Evolutionary conservation across 2,329 filamentous ascomycete species (phyloP), one percentile per base, ranked within the genome.

Genomic region (Tolypocladium ophioglossoides): DNA sequence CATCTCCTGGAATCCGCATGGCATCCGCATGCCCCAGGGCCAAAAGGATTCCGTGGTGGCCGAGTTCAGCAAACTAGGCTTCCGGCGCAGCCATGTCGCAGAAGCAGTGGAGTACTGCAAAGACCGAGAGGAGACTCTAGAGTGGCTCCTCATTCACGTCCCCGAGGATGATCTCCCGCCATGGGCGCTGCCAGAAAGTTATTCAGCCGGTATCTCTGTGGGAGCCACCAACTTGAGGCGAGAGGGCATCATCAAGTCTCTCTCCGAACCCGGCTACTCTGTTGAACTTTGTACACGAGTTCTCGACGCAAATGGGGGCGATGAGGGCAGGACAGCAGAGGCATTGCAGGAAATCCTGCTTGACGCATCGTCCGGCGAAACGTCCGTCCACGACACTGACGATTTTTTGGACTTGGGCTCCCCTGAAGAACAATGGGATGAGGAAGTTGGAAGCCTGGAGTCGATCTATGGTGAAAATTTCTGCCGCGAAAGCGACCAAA

Each of bases 61-160:
- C 18, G 89, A 95, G 62, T 78, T 97, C 38, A 78, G 77, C 24
- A 80, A 76, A n/a, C 78, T 95, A 51, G 91, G 90, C 0, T 99
- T 99, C 68, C 84, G 92, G n/a, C 79, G 78, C 62, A 95, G 87
- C 63, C 94, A 99, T 66, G 82, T 91, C 41, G 84, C 95, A 65
- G 94, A 99, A 71, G 92, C 94, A 10, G 82, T 88, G 1, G 83
- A 83, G 47, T 84, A 91, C 63, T 96, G 91, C 73, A 95, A 92
- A 68, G 91, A 96, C 66, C 80, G 87, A 34, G 91, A 96, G 67
- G 94, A 99, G 71, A 86, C 90, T 18, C 78, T 99, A 2, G 92
- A 97, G 68, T 99, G 94, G 94, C 78, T 99, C 18, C 79, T 99
- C 50, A 91, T 97, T 52, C 92, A 99, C 70, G 91, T 99, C 2